phyloP scores from a whole-genome alignment of 352 stramenopile genomes.

The Phytophthora sp. region DNA sequence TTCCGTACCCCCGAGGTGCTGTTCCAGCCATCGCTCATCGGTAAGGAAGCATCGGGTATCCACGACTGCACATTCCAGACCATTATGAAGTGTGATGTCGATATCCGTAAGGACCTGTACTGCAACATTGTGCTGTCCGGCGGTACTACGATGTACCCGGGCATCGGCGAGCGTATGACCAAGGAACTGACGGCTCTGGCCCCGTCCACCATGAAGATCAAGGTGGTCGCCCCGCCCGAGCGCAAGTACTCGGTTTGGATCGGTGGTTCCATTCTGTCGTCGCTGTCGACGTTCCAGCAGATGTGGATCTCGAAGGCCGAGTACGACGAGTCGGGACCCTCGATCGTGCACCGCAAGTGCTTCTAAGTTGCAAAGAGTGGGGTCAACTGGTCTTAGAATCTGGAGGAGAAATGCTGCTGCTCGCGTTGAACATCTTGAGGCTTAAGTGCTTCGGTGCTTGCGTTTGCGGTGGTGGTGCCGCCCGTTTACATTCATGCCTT shows the following conservation, averaged over 20 bases:
- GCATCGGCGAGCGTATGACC: slow-evolving; percentile 93
- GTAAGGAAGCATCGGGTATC: slow-evolving; percentile 81
- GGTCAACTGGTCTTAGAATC: slow-evolving; percentile 41
- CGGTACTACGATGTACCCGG: slow-evolving; percentile 96
- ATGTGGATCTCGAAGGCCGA: slow-evolving; percentile 99
- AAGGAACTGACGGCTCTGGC: slow-evolving; percentile 93
- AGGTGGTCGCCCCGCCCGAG: slow-evolving; percentile 93
- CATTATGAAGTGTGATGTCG: slow-evolving; percentile 93
- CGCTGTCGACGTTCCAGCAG: slow-evolving; percentile 97
- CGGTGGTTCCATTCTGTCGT: slow-evolving; percentile 96
- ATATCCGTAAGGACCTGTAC: slow-evolving; percentile 94
- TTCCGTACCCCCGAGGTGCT: slow-evolving; percentile 96
- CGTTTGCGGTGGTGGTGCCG: neutral
- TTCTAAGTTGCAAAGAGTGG: slow-evolving; percentile 74
- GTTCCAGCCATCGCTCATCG: slow-evolving; percentile 95
- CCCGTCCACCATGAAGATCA: slow-evolving; percentile 95
- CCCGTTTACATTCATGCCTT: slow-evolving; percentile 28
- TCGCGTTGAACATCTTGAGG: slow-evolving; percentile 42
- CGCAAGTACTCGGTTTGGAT: slow-evolving; percentile 98
- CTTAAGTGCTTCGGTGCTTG: slow-evolving; percentile 55
- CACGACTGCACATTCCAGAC: slow-evolving; percentile 83
- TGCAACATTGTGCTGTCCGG: slow-evolving; percentile 97
- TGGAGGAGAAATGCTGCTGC: slow-evolving; percentile 17
- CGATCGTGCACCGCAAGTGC: slow-evolving; percentile 97
- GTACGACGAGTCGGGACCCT: slow-evolving; percentile 97